These are phyloP conservation scores for Penicillium griseofulvum DNA, from an alignment of 2,329 filamentous ascomycete species.

Conservation along the genomic window DNA sequence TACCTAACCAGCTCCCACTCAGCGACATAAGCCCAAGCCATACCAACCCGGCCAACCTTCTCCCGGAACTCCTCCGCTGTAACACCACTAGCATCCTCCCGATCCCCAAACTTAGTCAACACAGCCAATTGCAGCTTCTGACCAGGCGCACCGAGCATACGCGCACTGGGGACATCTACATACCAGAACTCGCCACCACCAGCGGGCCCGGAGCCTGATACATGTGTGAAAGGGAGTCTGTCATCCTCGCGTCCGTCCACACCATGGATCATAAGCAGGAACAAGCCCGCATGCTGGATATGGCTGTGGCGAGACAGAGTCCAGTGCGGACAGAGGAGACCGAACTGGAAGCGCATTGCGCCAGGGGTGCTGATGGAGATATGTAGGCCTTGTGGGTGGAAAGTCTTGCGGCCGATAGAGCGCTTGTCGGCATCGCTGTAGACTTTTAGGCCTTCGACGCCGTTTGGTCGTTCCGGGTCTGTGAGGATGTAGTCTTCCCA, in stretches of 20 bases:
- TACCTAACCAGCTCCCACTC: conserved; percentile 53
- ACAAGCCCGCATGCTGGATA: conserved; percentile 56
- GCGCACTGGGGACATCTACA: conserved; percentile 64
- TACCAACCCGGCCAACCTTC: conserved; percentile 47
- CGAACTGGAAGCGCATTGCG: conserved; percentile 74
- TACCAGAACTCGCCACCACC: conserved; percentile 81
- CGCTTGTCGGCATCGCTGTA: conserved; percentile 50
- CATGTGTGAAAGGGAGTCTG: conserved; percentile 63
- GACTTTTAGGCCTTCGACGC: conserved; percentile 46
- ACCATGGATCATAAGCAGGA: conserved; percentile 67
- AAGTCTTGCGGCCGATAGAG: conserved; percentile 54
- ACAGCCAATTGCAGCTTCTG: conserved; percentile 65
- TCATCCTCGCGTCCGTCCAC: conserved; percentile 66
- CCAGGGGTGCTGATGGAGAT: conserved; percentile 60
- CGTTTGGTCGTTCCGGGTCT: conserved; percentile 48
- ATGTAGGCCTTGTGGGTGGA: conserved; percentile 60
- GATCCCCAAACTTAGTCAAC: conserved; percentile 55
- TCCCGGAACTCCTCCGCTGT: conserved; percentile 49
- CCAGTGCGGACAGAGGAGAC: conserved; percentile 79
- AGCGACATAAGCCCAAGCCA: conserved; percentile 52
- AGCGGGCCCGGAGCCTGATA: conserved; percentile 36
- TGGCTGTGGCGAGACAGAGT: conserved; percentile 64
- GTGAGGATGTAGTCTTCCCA: conserved; percentile 84
- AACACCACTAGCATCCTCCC: conserved; percentile 53
- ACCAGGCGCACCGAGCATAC: conserved; percentile 65